These are phyloP conservation scores for Cladosporium sp. DNA, from an alignment of 2,329 filamentous ascomycete species.

Conservation along the genomic window DNA sequence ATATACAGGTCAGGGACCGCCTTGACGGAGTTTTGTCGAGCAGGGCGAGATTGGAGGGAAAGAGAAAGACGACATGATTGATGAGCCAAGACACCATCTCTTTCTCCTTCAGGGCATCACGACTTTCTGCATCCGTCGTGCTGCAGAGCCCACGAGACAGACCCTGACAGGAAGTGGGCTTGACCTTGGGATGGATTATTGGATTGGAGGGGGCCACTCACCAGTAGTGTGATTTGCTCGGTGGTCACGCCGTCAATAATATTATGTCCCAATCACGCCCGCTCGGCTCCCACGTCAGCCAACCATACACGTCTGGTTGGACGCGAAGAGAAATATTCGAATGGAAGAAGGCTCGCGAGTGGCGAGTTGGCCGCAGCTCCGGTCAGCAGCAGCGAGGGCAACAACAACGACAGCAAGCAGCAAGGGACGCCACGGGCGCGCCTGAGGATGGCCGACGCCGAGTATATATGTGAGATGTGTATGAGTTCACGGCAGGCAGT, in stretches of 20 bases:
- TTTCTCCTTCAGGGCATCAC: no score
- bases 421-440: constrained; percentile 9
- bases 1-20: background rate
- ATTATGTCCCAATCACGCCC: background rate
- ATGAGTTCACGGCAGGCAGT: background rate
- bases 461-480: no score
- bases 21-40: background rate
- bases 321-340: background rate
- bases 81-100: background rate
- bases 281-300: constrained; percentile 13
- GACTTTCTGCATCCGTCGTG: no score
- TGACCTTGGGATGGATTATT: no score
- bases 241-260: constrained; percentile 9
- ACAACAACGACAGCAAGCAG: no score
- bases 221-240: background rate
- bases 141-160: constrained; percentile 1
- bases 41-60: no score
- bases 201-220: background rate
- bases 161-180: no score
- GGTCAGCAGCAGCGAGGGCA: background rate
- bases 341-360: background rate
- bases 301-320: background rate
- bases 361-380: constrained; percentile 9
- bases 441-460: constrained; percentile 11
- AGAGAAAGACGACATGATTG: no score